Percentiles rank a stretch among this genome's conserved stretches.
phyloP scores from a whole-genome alignment of 148 eudicot species.

The Chenopodium formosanum region DNA sequence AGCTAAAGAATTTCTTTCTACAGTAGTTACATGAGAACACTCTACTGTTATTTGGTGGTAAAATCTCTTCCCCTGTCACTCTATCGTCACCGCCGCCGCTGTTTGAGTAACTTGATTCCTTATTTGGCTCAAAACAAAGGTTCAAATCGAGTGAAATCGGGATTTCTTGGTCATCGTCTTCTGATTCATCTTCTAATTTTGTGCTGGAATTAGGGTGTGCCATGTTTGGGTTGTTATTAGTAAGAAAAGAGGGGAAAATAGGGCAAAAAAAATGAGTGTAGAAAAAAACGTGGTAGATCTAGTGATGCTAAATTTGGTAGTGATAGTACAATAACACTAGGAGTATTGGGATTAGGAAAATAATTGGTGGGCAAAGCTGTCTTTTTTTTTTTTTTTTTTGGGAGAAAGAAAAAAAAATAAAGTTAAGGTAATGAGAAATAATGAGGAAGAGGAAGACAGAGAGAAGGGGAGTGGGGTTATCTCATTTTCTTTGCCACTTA shows the following conservation, averaged over 20 bases:
- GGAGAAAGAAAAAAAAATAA: too few relatives aligned
- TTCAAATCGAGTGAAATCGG: slow-evolving; percentile 44
- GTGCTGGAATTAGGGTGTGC: slow-evolving; percentile 7
- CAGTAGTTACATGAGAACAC: slow-evolving; percentile 65
- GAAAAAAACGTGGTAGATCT: too few relatives aligned
- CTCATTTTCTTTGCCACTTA: slow-evolving; percentile 17
- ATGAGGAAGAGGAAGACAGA: slow-evolving; percentile 16
- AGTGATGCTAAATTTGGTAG: not conserved
- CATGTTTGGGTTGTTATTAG: slow-evolving; percentile 18
- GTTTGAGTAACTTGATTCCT: not conserved
- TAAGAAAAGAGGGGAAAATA: not conserved
- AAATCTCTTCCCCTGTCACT: slow-evolving; percentile 30
- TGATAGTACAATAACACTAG: not conserved
- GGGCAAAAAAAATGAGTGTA: not conserved
- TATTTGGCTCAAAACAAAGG: slow-evolving; percentile 30
- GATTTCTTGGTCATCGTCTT: not conserved
- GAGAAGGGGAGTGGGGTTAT: not conserved
- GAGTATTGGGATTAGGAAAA: slow-evolving; percentile 6
- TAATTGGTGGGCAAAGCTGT: slow-evolving; percentile 9
- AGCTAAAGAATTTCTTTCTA: slow-evolving; percentile 56
- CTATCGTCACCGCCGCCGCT: slow-evolving; percentile 11
- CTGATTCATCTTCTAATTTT: not conserved
- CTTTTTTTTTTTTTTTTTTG: not conserved
- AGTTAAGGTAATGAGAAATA: not conserved
- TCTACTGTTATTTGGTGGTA: slow-evolving; percentile 25